A percentile compares a stretch with the other conserved stretches of the same genome.
phyloP scores from a whole-genome alignment of 345 rosid species.

The Dipteronia dyeriana region DNA sequence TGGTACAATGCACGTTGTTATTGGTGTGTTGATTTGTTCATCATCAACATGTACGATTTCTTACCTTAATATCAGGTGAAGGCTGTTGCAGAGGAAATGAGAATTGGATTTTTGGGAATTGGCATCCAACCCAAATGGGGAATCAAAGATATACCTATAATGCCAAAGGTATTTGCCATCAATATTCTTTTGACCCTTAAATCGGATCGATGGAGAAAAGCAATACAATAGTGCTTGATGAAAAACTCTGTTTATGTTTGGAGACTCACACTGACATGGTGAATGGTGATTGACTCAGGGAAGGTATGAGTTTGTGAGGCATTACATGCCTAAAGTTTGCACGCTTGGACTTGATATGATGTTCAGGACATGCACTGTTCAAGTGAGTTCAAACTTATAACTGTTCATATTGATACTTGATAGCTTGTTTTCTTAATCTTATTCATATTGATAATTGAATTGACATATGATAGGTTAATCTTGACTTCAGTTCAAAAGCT shows the following conservation, averaged over 20 bases:
- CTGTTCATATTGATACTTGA: slow-evolving; percentile 8
- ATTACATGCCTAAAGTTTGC: slow-evolving; percentile 98
- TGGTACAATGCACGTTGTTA: too few species aligned
- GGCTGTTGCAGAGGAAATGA: slow-evolving; percentile 99
- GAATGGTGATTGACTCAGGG: slow-evolving; percentile 71
- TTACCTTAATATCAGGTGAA: slow-evolving; percentile 59
- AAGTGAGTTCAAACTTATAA: too few species aligned
- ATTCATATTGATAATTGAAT: slow-evolving; percentile 7
- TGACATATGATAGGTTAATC: too few species aligned
- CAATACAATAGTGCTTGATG: neutral
- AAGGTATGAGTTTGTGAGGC: slow-evolving; percentile 94
- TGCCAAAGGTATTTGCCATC: slow-evolving; percentile 73
- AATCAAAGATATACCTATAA: slow-evolving; percentile 80
- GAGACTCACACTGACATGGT: slow-evolving; percentile 25
- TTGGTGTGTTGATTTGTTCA: too few species aligned
- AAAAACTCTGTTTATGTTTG: neutral
- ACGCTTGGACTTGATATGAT: slow-evolving; percentile 95
- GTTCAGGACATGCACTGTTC: slow-evolving; percentile 98
- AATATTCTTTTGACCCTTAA: neutral
- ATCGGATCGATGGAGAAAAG: neutral
- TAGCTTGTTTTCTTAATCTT: slow-evolving; percentile 7
- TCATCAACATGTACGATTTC: neutral
- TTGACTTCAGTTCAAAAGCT: slow-evolving; percentile 90
- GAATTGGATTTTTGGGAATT: slow-evolving; percentile 94
- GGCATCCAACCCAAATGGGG: slow-evolving; percentile 98